phyloP scores from a whole-genome alignment of 257 asterid species.

The Petrea volubilis region DNA sequence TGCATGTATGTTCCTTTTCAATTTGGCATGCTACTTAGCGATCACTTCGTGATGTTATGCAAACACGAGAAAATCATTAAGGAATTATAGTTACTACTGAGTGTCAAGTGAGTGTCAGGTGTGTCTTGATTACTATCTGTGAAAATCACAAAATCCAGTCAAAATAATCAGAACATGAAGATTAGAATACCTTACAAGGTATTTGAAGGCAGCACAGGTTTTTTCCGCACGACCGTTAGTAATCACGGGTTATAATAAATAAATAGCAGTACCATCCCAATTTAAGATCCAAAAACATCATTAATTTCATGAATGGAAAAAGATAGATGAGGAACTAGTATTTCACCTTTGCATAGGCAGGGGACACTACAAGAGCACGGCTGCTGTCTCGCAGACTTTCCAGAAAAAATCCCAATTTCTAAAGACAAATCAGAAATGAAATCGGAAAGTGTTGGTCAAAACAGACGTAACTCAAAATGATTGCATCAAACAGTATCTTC shows the following conservation, averaged over 20 bases:
- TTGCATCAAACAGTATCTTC: conserved; percentile 5
- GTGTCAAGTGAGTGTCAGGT: background rate
- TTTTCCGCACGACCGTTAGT: conserved; percentile 12
- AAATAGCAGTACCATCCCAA: background rate
- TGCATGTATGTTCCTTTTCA: background rate
- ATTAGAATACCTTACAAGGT: background rate
- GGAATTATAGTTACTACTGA: background rate
- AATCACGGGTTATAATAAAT: background rate
- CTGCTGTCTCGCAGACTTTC: conserved; percentile 78
- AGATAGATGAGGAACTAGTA: conserved; percentile 4
- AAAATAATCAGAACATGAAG: conserved; percentile 13
- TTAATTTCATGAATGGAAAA: conserved; percentile 6
- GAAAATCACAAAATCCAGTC: background rate
- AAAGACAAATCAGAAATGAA: conserved; percentile 27
- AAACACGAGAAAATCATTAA: conserved; percentile 12
- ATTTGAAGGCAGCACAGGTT: background rate
- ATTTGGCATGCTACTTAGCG: background rate
- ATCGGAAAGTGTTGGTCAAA: background rate
- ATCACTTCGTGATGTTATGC: conserved; percentile 9
- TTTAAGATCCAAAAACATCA: background rate
- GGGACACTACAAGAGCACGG: conserved; percentile 61
- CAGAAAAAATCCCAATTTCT: conserved; percentile 73
- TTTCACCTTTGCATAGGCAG: conserved; percentile 78
- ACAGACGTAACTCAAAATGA: background rate
- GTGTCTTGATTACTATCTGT: background rate